Conservation (phyloP, 768 basidiomycete species). For the Lentinula raphanica region DNA sequence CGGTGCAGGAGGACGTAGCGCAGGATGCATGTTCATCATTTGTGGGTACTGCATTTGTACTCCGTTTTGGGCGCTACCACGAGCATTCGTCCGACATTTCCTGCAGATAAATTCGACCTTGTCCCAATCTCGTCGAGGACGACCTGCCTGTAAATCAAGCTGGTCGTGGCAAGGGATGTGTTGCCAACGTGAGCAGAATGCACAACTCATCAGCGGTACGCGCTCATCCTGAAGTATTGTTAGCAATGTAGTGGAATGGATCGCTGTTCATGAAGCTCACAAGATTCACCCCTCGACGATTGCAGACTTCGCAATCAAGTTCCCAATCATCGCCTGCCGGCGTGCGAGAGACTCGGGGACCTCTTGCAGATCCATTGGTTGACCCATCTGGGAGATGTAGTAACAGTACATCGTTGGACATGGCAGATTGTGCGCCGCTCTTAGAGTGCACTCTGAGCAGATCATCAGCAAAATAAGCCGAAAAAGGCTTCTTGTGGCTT, state of each 20-base stretch:
- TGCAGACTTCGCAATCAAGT: conserved; percentile 84
- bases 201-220: conserved; percentile 75
- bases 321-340: conserved; percentile 72
- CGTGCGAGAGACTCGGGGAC: conserved; percentile 50
- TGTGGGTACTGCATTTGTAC: conserved; percentile 1
- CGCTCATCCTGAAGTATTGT: conserved; percentile 90
- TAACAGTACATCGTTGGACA: background rate
- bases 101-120: conserved; percentile 77
- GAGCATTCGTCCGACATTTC: conserved; percentile 32
- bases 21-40: background rate
- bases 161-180: conserved; percentile 82
- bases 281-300: conserved; percentile 63
- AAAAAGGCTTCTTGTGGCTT: conserved; percentile 1
- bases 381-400: background rate
- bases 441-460: background rate
- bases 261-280: no score
- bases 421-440: background rate
- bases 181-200: conserved; percentile 81
- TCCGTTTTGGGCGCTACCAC: background rate
- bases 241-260: no score
- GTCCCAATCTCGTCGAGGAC: conserved; percentile 76
- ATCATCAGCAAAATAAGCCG: background rate
- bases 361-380: conserved; percentile 28
- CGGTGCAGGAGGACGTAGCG: background rate
- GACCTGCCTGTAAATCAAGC: conserved; percentile 59